Evolutionary conservation across 768 basidiomycete species (phyloP), one percentile per base, ranked within the genome.

Genomic region (Coprinellus aureogranulatus): DNA sequence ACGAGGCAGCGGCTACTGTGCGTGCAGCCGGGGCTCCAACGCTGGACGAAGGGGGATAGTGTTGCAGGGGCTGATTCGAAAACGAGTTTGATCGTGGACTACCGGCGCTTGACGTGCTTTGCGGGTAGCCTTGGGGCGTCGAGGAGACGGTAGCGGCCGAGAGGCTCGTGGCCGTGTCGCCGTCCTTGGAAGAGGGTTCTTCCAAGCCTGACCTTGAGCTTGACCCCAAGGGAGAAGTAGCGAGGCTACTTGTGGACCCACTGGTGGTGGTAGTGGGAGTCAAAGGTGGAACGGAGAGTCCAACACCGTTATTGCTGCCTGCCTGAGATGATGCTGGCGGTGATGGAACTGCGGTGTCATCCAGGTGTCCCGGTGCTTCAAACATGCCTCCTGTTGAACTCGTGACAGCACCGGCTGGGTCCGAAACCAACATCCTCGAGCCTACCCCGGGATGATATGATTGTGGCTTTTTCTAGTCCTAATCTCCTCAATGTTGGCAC

Each of bases 391-490:
- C 47, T 50, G 47, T 48, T 20, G 48, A n/a, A 50, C 51, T 58
- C 52, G 57, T 58, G 57, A 58, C 57, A 51, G 26, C 28, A 18
- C 23, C 57, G 57, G 57, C 27, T 42, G 57, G 52, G 44, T 53
- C 53, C 34, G 39, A 48, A 52, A 52, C 31, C 14, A 50, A 51
- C 56, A 58, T 58, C 51, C 18, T 46, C n/a, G n/a, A 31, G 25
- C n/a, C n/a, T n/a, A n/a, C n/a, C n/a, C n/a, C n/a, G n/a, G n/a
- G 9, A 16, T 27, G 48, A 39, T 34, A 50, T 52, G 40, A 37
- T 41, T 5, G 23, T 37, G 56, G 40, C 37, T 55, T 30, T 30
- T 54, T 27, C 23, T 20, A 25, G 23, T 16, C 28, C 25, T 44
- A 54, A 54, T 45, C 42, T 54, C 40, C 53, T 40, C 12, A 22